Evolutionary conservation across 2,329 filamentous ascomycete genomes (phyloP).

Genomic region (Zarea fungicola): DNA sequence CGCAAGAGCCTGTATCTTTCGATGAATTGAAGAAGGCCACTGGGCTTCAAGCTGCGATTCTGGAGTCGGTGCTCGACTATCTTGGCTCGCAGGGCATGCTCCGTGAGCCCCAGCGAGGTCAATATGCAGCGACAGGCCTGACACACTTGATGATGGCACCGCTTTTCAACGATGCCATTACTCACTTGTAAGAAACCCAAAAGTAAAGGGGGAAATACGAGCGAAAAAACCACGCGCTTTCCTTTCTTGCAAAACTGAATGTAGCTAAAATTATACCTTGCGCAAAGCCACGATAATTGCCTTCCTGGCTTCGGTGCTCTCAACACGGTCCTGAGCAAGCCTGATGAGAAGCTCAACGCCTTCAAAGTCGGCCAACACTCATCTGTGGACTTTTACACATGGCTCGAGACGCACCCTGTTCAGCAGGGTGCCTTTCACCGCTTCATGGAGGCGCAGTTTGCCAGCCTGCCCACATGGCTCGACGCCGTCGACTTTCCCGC

Average conservation of each 20-base stretch:
- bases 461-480: constrained; percentile 20
- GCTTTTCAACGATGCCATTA: constrained; percentile 15
- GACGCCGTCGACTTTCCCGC: constrained; percentile 18
- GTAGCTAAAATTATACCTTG: not conserved
- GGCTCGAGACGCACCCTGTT: constrained; percentile 17
- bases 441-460: constrained; percentile 23
- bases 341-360: constrained; percentile 13
- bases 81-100: constrained; percentile 15
- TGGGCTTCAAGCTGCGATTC: constrained; percentile 5
- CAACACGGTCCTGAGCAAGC: constrained; percentile 14
- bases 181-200: constrained; percentile 18
- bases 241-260: too few relatives aligned
- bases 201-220: too few relatives aligned
- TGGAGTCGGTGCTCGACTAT: constrained; percentile 17
- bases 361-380: constrained; percentile 17
- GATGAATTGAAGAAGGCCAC: constrained; percentile 10
- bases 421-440: constrained; percentile 20
- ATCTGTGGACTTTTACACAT: constrained; percentile 17
- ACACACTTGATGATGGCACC: constrained; percentile 14
- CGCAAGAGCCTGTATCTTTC: constrained; percentile 11
- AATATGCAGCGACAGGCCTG: constrained; percentile 14
- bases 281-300: constrained; percentile 18
- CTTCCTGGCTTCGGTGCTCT: constrained; percentile 15
- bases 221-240: not conserved
- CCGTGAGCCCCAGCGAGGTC: constrained; percentile 3